phyloP scores from a whole-genome alignment of 768 basidiomycete genomes.

The Lactarius sanguifluus region DNA sequence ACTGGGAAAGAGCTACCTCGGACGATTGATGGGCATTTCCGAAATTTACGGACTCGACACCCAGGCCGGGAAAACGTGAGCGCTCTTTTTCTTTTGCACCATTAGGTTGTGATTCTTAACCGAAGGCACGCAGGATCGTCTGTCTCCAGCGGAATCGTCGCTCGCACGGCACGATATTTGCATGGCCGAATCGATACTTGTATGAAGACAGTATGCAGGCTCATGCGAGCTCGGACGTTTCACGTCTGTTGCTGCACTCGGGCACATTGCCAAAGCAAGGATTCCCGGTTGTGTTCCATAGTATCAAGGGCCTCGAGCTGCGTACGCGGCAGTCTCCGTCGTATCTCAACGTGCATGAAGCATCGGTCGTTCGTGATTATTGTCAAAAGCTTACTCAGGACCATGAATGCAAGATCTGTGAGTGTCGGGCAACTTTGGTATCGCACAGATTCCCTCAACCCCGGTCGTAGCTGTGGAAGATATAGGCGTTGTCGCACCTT shows the following conservation, averaged over 20 bases:
- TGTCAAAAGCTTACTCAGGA: constrained; percentile 35
- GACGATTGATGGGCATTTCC: constrained; percentile 37
- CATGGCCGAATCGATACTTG: constrained; percentile 53
- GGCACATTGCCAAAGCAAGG: constrained; percentile 33
- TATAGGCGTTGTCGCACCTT: constrained; percentile 44
- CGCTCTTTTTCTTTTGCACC: background rate
- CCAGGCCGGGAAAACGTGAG: constrained; percentile 37
- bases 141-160: constrained; percentile 27
- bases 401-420: constrained; percentile 35
- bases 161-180: constrained; percentile 45
- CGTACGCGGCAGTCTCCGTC: constrained; percentile 41
- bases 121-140: constrained; percentile 27
- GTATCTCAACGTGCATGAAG: constrained; percentile 44
- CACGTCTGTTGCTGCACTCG: constrained; percentile 33
- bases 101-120: background rate
- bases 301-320: constrained; percentile 37
- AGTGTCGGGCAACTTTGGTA: constrained; percentile 17
- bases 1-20: constrained; percentile 38
- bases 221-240: constrained; percentile 32
- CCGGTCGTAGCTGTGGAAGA: constrained; percentile 32
- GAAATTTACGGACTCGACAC: constrained; percentile 34
- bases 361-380: constrained; percentile 39
- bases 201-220: constrained; percentile 39
- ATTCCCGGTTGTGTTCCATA: constrained; percentile 40
- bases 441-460: background rate